Conservation (phyloP, 2,329 filamentous ascomycete genomes). For the Exophiala alcalophila region DNA sequence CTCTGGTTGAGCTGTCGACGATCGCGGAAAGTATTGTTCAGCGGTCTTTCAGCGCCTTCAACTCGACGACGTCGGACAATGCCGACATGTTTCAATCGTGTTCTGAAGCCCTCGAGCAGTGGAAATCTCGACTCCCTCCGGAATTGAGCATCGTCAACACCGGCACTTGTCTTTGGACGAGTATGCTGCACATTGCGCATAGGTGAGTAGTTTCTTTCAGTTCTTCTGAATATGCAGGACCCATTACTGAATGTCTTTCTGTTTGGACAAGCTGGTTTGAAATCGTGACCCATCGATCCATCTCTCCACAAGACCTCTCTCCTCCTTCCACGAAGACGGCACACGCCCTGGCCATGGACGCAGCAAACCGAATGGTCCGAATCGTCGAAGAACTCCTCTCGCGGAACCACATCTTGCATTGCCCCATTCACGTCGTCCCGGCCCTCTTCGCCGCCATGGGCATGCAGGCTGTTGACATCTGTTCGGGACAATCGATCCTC, state of each 20-base stretch:
- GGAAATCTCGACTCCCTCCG: conserved; percentile 15
- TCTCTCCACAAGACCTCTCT: conserved; percentile 20
- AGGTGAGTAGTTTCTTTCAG: conserved; percentile 12
- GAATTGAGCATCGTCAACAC: conserved; percentile 15
- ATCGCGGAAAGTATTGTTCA: conserved; percentile 22
- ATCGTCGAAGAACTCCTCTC: conserved; percentile 28
- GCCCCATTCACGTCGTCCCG: conserved; percentile 28
- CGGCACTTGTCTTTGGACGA: conserved; percentile 21
- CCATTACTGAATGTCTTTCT: conserved; percentile 1
- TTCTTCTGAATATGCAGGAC: too few relatives aligned
- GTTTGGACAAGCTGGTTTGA: conserved; percentile 18
- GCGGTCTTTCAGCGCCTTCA: conserved; percentile 23
- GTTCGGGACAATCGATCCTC: conserved; percentile 27
- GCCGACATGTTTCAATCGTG: conserved; percentile 23
- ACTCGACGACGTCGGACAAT: conserved; percentile 17
- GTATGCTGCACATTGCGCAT: conserved; percentile 23
- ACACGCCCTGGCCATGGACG: conserved; percentile 19
- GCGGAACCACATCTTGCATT: conserved; percentile 20
- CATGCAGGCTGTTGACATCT: conserved; percentile 32
- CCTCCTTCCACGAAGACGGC: conserved; percentile 22
- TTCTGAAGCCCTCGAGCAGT: conserved; percentile 21
- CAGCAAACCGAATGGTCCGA: conserved; percentile 27
- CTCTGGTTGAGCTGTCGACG: conserved; percentile 21
- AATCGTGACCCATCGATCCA: conserved; percentile 24
- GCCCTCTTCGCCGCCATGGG: conserved; percentile 31